Conservation (phyloP, 2,329 filamentous ascomycete species). For the Sporothrix euskadiensis region DNA sequence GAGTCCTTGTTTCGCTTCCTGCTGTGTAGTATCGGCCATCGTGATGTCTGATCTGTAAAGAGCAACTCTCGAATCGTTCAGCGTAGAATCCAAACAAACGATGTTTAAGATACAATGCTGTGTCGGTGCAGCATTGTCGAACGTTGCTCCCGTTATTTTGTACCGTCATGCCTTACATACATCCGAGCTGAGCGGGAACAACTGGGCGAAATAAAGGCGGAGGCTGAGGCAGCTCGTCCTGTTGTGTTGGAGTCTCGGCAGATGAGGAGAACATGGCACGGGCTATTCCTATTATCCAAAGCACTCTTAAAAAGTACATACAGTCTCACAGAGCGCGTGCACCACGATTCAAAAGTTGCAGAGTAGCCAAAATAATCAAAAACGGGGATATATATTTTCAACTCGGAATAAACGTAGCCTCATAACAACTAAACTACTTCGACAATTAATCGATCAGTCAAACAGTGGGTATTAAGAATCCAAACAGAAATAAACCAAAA, state of each 20-base stretch:
- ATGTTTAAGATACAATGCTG: background rate
- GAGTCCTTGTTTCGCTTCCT: background rate
- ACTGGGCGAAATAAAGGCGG: background rate
- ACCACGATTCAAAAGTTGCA: background rate
- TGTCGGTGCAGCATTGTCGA: background rate
- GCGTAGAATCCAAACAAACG: background rate
- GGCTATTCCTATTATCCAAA: background rate
- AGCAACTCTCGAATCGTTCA: background rate
- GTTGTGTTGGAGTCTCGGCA: slow-evolving; percentile 1
- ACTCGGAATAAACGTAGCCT: background rate
- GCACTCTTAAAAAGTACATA: background rate
- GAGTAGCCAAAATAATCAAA: background rate
- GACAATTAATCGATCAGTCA: background rate
- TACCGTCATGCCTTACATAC: background rate
- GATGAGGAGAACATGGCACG: slow-evolving; percentile 12
- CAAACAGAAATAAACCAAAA: slow-evolving; percentile 17
- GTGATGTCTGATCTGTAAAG: background rate
- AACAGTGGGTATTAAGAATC: slow-evolving; percentile 18
- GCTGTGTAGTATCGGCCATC: background rate
- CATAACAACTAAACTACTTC: background rate
- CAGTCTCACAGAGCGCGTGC: background rate
- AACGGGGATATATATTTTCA: background rate
- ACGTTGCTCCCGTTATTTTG: background rate
- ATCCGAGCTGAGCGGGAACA: background rate
- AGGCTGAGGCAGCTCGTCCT: background rate